Evolutionary conservation across 1,284 basidiomycete species (phyloP).

Genomic region (Pterula multifida): DNA sequence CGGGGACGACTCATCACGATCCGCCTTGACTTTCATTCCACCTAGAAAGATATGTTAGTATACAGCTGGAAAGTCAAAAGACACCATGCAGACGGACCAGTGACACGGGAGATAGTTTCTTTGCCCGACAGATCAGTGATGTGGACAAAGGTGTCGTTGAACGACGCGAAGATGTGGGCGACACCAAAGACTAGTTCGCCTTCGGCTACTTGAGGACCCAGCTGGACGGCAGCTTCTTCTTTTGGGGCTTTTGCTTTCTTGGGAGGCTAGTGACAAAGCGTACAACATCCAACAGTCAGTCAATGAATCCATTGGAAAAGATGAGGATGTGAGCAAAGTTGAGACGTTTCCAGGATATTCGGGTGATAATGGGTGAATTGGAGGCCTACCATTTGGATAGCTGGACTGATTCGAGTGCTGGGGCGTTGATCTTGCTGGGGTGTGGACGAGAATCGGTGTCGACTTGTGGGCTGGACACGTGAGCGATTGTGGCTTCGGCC

Average conservation of each 20-base stretch:
- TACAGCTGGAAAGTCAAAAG: not conserved
- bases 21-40: constrained; percentile 99
- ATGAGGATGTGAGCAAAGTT: not conserved
- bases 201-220: constrained; percentile 90
- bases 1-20: constrained; percentile 98
- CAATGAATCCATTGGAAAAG: constrained; percentile 24
- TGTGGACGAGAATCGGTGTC: too few relatives aligned
- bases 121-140: constrained; percentile 98
- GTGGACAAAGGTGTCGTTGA: constrained; percentile 99
- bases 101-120: constrained; percentile 98
- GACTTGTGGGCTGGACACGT: too few relatives aligned
- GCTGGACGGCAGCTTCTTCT: constrained; percentile 74
- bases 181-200: constrained; percentile 95
- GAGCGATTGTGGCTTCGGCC: too few relatives aligned
- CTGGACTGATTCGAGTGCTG: not conserved
- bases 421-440: too few relatives aligned
- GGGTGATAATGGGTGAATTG: not conserved
- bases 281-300: constrained; percentile 30
- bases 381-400: not conserved
- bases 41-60: constrained; percentile 24
- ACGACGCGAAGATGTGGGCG: constrained; percentile 94
- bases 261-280: constrained; percentile 1
- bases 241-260: constrained; percentile 32
- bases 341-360: not conserved
- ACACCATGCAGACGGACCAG: constrained; percentile 45